Evolutionary conservation across 352 stramenopile species (phyloP), one percentile per base, ranked within the genome.

Genomic region (Phytophthora podocarpi): DNA sequence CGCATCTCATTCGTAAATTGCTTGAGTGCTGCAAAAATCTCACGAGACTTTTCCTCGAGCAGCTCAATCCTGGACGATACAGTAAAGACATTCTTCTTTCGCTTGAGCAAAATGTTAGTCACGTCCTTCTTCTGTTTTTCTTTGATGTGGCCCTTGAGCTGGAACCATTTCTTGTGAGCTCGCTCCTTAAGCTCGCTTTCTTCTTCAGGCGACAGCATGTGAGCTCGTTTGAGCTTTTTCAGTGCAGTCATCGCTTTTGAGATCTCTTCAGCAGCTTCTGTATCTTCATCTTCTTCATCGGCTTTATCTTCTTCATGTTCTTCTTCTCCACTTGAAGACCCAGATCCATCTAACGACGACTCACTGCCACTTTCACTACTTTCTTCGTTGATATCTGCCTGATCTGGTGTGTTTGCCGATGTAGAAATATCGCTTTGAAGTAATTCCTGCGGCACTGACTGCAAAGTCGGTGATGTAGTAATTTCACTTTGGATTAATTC

Each of bases 81-180:
- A 1, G 82, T 91, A 45, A 91, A 91, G 4, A 91, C 78, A 16
- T 89, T 91, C 40, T 91, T 91, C 66, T 91, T 91, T 46, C 82
- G 82, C 59, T 87, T 91, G 40, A 91, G 72, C 28, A 89, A 30
- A 42, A 91, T 91, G 35, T 87, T 91, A 5, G 79, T 72, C 11
- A 89, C 68, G 27, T 89, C 80, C 41, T 89, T 89, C 52, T 91
- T 91, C 40, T 88, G 78, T 36, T 91, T 89, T 36, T 91, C 82
- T 42, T 89, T 88, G 26, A 91, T 62, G 61, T 91, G 82, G 10
- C 79, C 80, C 51, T 85, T 84, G 32, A 91, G 55, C 15, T 84
- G 79, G 56, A 83, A 87, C 82, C 82, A 91, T 34, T 91, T 91
- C 15, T 82, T 62, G 34, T 84, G 78, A 12, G 79, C 71, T 23